phyloP scores from a whole-genome alignment of 257 asterid genomes.

The Fraxinus excelsior region DNA sequence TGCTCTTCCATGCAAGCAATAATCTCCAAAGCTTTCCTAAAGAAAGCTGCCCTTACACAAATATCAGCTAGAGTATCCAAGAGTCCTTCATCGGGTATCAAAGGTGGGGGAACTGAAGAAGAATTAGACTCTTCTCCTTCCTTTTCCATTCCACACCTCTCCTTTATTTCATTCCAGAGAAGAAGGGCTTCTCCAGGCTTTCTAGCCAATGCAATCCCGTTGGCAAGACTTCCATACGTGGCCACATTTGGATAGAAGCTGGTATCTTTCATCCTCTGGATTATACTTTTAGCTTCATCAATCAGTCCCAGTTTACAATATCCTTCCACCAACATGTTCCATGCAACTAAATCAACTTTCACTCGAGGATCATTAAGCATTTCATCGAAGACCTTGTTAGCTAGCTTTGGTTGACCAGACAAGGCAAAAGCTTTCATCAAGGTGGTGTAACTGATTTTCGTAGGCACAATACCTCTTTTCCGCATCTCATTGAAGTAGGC shows the following conservation, averaged over 20 bases:
- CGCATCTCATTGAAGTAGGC: slow-evolving; percentile 93
- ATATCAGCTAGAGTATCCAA: slow-evolving; percentile 86
- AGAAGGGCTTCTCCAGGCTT: slow-evolving; percentile 96
- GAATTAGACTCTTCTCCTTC: slow-evolving; percentile 37
- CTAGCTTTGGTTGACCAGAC: slow-evolving; percentile 83
- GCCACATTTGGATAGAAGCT: slow-evolving; percentile 71
- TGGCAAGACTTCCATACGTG: slow-evolving; percentile 91
- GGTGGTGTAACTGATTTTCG: slow-evolving; percentile 91
- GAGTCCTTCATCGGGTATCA: slow-evolving; percentile 85
- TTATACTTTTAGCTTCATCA: slow-evolving; percentile 68
- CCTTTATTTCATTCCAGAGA: slow-evolving; percentile 89
- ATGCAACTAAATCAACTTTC: slow-evolving; percentile 84
- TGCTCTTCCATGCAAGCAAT: slow-evolving; percentile 92
- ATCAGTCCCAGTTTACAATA: slow-evolving; percentile 72
- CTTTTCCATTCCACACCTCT: slow-evolving; percentile 55
- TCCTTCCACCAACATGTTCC: slow-evolving; percentile 96
- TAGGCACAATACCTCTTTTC: slow-evolving; percentile 81
- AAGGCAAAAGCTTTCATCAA: slow-evolving; percentile 95
- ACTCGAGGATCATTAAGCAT: slow-evolving; percentile 89
- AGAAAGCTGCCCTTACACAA: slow-evolving; percentile 94
- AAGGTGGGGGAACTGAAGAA: slow-evolving; percentile 42
- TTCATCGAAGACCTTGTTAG: slow-evolving; percentile 81
- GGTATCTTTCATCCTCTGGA: slow-evolving; percentile 71
- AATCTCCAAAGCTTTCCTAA: slow-evolving; percentile 85
- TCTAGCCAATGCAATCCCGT: slow-evolving; percentile 78